Percentiles rank a stretch among this genome's conserved stretches.
Conservation (phyloP, 2,329 filamentous ascomycete genomes). For the Rhynchosporium agropyri region DNA sequence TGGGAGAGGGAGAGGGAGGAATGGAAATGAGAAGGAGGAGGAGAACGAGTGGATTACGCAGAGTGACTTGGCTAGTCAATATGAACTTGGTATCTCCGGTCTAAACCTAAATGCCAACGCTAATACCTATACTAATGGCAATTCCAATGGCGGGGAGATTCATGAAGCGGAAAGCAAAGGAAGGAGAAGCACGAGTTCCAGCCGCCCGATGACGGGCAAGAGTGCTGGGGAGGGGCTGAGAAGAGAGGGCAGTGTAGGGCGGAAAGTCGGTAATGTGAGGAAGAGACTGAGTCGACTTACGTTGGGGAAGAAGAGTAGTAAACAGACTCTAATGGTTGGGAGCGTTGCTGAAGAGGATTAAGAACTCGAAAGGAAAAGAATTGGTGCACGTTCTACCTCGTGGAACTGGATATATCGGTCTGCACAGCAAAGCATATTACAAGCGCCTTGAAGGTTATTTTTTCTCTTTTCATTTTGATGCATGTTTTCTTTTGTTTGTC, state of each 20-base stretch:
- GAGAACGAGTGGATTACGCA: conserved; percentile 41
- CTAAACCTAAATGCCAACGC: too few relatives aligned
- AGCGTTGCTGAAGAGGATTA: conserved; percentile 38
- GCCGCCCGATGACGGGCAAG: conserved; percentile 29
- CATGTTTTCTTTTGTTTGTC: not conserved
- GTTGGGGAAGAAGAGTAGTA: conserved; percentile 44
- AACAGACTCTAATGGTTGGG: conserved; percentile 38
- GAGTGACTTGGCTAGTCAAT: conserved; percentile 41
- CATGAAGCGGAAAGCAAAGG: not conserved
- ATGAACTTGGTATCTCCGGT: not conserved
- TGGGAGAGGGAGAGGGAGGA: conserved; percentile 10
- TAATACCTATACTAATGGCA: not conserved
- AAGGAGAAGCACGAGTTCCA: conserved; percentile 30
- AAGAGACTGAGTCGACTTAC: conserved; percentile 41
- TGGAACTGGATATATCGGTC: conserved; percentile 1
- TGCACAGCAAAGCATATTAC: not conserved
- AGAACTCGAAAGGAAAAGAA: not conserved
- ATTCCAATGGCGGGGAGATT: not conserved
- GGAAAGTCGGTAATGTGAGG: conserved; percentile 41
- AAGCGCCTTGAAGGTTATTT: not conserved
- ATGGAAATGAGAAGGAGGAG: conserved; percentile 2
- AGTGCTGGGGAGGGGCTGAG: conserved; percentile 26
- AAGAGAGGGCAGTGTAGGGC: conserved; percentile 30
- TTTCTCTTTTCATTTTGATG: not conserved
- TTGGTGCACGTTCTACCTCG: not conserved